Evolutionary conservation across 805 yeast species (phyloP).

Genomic region (Hagleromyces aurorensis): DNA sequence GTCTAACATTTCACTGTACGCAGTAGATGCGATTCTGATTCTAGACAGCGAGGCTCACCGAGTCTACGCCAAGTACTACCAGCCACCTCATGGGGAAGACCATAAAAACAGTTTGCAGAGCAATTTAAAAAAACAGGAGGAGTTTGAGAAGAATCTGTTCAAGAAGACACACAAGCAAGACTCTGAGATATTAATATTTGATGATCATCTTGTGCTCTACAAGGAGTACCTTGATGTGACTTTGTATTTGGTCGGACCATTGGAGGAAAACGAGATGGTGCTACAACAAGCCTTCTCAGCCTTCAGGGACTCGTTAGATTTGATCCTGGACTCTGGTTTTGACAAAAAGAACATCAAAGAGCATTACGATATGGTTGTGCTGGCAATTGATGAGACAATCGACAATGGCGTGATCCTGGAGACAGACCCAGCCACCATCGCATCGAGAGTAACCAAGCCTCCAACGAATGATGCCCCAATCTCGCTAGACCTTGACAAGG

Average conservation of each 20-base stretch:
- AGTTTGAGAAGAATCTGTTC: constrained; percentile 68
- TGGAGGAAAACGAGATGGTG: constrained; percentile 81
- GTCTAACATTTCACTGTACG: constrained; percentile 58
- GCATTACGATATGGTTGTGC: constrained; percentile 74
- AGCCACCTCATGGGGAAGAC: constrained; percentile 45
- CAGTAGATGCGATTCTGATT: constrained; percentile 72
- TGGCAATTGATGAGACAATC: constrained; percentile 85
- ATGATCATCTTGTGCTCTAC: constrained; percentile 74
- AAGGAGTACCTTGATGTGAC: constrained; percentile 74
- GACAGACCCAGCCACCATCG: constrained; percentile 78
- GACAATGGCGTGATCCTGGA: constrained; percentile 93
- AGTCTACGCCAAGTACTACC: constrained; percentile 77
- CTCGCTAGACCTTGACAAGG: constrained; percentile 64
- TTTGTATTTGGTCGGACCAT: constrained; percentile 58
- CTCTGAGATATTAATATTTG: constrained; percentile 73
- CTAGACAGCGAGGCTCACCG: constrained; percentile 78
- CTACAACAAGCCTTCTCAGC: constrained; percentile 70
- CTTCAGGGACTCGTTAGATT: constrained; percentile 72
- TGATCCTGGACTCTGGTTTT: constrained; percentile 53
- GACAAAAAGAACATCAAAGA: constrained; percentile 76
- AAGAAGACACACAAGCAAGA: constrained; percentile 72
- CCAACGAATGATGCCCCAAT: constrained; percentile 61
- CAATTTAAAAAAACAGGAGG: constrained; percentile 56
- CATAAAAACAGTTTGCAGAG: constrained; percentile 30
- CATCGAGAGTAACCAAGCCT: constrained; percentile 83